These are phyloP conservation scores for Coffea canephora DNA, from an alignment of 257 asterid species.

Conservation along the genomic window DNA sequence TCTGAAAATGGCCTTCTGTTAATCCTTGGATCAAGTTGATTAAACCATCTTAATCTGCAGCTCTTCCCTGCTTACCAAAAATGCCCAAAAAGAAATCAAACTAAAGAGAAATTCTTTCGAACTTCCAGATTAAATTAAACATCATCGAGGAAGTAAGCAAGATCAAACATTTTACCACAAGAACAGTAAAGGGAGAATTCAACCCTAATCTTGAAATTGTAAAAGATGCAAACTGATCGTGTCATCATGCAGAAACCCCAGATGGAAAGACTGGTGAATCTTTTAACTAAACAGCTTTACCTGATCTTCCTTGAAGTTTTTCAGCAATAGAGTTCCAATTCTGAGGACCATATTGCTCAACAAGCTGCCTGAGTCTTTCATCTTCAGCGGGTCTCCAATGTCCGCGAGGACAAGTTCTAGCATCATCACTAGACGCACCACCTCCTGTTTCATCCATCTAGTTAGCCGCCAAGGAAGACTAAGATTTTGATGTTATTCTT, in stretches of 20 bases:
- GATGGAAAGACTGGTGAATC: neutral
- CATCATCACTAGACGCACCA: conserved; percentile 42
- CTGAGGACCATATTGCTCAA: conserved; percentile 81
- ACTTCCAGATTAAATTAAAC: neutral
- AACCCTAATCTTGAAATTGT: conserved; percentile 21
- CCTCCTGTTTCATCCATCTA: conserved; percentile 50
- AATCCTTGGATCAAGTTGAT: conserved; percentile 91
- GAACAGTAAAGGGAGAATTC: neutral
- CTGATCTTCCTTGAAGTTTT: conserved; percentile 96
- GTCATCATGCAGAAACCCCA: neutral
- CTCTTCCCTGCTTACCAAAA: conserved; percentile 59
- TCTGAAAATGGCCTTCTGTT: conserved; percentile 85
- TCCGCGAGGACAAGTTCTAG: conserved; percentile 72
- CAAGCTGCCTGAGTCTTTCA: conserved; percentile 75
- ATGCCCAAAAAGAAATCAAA: neutral
- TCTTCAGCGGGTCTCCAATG: conserved; percentile 98
- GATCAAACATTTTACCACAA: neutral
- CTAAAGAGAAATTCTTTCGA: neutral
- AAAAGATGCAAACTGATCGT: neutral
- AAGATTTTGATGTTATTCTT: too few species aligned
- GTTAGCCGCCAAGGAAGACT: conserved; percentile 11
- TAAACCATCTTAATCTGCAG: conserved; percentile 95
- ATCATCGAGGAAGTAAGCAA: neutral
- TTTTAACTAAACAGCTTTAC: conserved; percentile 13
- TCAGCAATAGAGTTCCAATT: conserved; percentile 97